These are phyloP conservation scores for Penstemon newberryi DNA, from an alignment of 257 asterid genomes.

Conservation along the genomic window DNA sequence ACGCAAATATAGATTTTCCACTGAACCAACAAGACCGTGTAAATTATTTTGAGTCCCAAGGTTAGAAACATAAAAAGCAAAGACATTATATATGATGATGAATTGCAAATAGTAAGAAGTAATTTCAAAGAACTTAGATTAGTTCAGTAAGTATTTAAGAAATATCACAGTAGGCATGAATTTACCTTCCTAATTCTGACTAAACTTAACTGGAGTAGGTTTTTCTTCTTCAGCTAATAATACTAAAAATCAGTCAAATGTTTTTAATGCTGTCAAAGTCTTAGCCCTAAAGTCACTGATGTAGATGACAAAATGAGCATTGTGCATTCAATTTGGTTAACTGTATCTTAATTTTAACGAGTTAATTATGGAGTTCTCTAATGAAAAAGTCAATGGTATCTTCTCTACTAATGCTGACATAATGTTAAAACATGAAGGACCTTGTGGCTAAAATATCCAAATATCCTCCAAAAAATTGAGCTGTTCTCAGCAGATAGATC, in stretches of 20 bases:
- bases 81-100: constrained; percentile 18
- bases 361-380: constrained; percentile 13
- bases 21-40: too few species aligned
- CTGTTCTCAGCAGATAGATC: constrained; percentile 12
- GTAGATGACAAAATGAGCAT: neutral
- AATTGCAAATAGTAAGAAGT: constrained; percentile 14
- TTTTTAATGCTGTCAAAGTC: constrained; percentile 12
- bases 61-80: neutral
- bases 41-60: constrained; percentile 21
- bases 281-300: constrained; percentile 18
- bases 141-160: neutral
- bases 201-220: constrained; percentile 14
- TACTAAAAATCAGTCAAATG: constrained; percentile 23
- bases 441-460: neutral
- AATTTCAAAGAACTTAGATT: neutral
- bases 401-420: constrained; percentile 14
- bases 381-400: constrained; percentile 24
- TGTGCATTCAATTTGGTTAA: constrained; percentile 25
- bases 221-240: neutral
- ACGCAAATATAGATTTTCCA: too few species aligned
- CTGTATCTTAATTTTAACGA: constrained; percentile 21
- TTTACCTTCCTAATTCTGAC: constrained; percentile 21
- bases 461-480: neutral
- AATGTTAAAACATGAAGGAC: neutral
- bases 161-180: constrained; percentile 21